Evolutionary conservation across 1,284 basidiomycete species (phyloP), one percentile per base, ranked within the genome.

Genomic region (Sutorius eximius): DNA sequence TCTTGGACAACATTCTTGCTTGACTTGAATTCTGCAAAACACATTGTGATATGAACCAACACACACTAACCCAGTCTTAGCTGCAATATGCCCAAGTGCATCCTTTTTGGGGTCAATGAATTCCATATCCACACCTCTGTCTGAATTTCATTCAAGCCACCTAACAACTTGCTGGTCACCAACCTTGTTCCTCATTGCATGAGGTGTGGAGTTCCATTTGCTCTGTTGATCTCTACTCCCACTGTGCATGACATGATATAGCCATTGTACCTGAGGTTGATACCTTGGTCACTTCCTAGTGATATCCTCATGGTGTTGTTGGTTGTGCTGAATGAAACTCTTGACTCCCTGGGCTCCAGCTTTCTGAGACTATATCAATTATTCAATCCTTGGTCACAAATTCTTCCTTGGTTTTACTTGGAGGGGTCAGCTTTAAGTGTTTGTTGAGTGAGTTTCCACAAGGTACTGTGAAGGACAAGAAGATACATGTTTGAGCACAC

Each of bases 371-470:
- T 4, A 68, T 73, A 45, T 71, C 71, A 13, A 69, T 68, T 1
- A 58, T 76, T 36, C 66, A 74, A 52, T 62, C 65, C 10, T 30
- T 76, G 74, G 74, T 59, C 67, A 6, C 71, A 73, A 45, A 65
- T 75, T 45, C 63, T 76, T 20, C 71, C 73, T 2, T 75, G 73
- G 74, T 72, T 76, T 45, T 70, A 66, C 53, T 75, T 22, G n/a
- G 50, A n/a, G 43, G 36, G 13, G 49, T 55, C 22, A 59, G 62
- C 18, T 24, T 24, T 5, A 24, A 24, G 22, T 24, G 22, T 24
- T 24, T 5, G 22, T 24, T 24, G 22, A 24, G 22, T 5, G 22
- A 24, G 22, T 24, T 5, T 24, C 22, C 22, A 24, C 5, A 24
- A 24, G 22, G 22, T 24, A 24, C 22, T 5, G 22, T 5, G 22